Percentiles rank a stretch among this genome's conserved stretches.
phyloP scores from a whole-genome alignment of 768 basidiomycete genomes.

The Serendipita vermifera region DNA sequence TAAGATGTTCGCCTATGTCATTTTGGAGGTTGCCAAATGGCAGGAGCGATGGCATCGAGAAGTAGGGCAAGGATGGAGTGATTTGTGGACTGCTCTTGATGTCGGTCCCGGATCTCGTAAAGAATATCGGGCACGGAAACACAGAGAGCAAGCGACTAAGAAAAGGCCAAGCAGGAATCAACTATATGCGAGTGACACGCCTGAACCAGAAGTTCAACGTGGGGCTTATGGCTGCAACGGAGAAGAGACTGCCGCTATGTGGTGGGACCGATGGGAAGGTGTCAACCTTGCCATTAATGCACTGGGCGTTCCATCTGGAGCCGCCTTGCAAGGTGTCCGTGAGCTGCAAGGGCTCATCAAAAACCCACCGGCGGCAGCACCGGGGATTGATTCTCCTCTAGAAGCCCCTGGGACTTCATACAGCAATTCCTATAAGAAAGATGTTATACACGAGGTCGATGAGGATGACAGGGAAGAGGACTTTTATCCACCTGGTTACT shows the following conservation, averaged over 20 bases:
- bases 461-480: background rate
- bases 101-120: slow-evolving; percentile 33
- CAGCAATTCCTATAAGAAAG: background rate
- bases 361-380: too few species aligned
- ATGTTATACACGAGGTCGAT: background rate
- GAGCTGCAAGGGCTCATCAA: slow-evolving; percentile 1
- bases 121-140: slow-evolving; percentile 34
- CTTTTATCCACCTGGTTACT: background rate
- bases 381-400: background rate
- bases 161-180: too few species aligned
- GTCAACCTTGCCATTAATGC: slow-evolving; percentile 30
- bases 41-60: slow-evolving; percentile 50
- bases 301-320: background rate
- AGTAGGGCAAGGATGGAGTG: slow-evolving; percentile 53
- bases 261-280: slow-evolving; percentile 55
- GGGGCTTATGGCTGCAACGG: slow-evolving; percentile 19
- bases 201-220: background rate
- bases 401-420: background rate
- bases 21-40: slow-evolving; percentile 39
- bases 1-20: slow-evolving; percentile 41
- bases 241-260: slow-evolving; percentile 57
- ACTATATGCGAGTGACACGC: background rate
- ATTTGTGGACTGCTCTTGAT: slow-evolving; percentile 74
- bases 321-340: slow-evolving; percentile 1
- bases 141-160: background rate